A percentile compares a stretch with the other conserved stretches of the same genome.
These are phyloP conservation scores for Naganishia sp. DNA, from an alignment of 1,284 basidiomycete genomes.

Conservation along the genomic window DNA sequence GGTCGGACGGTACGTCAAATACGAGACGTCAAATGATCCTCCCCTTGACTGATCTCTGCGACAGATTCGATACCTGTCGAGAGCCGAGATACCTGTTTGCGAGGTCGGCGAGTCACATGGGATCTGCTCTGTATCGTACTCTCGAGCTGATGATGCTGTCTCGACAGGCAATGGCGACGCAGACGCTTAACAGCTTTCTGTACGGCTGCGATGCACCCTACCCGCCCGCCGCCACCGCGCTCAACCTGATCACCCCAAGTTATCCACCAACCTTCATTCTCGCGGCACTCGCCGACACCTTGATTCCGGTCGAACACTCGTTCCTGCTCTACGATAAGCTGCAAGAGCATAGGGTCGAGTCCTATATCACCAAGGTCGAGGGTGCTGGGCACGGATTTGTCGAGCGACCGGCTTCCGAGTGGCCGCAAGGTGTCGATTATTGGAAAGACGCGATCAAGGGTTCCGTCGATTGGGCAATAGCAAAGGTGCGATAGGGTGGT, in stretches of 20 bases:
- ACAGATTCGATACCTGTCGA: conserved; percentile 8
- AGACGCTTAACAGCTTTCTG: conserved; percentile 25
- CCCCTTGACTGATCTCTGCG: background rate
- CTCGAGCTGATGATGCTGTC: background rate
- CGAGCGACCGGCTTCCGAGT: conserved; percentile 16
- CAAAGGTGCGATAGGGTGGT: conserved; percentile 1
- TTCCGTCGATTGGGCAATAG: conserved; percentile 20
- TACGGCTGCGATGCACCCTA: conserved; percentile 22
- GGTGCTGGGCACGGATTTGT: conserved; percentile 28
- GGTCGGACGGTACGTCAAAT: conserved; percentile 3
- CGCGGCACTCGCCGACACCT: conserved; percentile 31
- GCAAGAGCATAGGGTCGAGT: conserved; percentile 27
- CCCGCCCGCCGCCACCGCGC: conserved; percentile 1
- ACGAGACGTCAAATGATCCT: background rate
- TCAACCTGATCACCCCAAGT: conserved; percentile 18
- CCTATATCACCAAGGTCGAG: conserved; percentile 12
- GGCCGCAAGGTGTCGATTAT: conserved; percentile 26
- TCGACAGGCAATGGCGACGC: conserved; percentile 15
- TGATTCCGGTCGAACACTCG: conserved; percentile 30
- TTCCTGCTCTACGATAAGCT: conserved; percentile 29
- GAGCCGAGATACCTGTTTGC: conserved; percentile 1
- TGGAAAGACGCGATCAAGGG: conserved; percentile 30
- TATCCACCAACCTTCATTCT: conserved; percentile 33
- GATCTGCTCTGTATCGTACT: background rate
- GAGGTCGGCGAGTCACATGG: conserved; percentile 1